phyloP scores from a whole-genome alignment of 176 grass and related monocot genomes.

The Themeda triandra region DNA sequence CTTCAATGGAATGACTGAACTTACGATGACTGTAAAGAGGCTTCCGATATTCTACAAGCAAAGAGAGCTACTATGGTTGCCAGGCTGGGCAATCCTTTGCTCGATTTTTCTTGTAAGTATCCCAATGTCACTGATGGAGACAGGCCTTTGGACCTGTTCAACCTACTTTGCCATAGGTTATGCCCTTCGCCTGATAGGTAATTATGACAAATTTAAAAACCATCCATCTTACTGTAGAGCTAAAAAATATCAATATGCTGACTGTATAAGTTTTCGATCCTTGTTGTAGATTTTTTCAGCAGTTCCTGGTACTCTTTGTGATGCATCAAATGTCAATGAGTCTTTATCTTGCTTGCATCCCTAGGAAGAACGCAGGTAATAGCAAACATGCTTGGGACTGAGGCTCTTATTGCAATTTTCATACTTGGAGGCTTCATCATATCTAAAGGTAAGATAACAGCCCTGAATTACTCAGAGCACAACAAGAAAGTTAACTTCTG shows the following conservation, averaged over 20 bases:
- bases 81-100: constrained; percentile 82
- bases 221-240: constrained; percentile 1
- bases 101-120: constrained; percentile 68
- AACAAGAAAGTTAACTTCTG: not conserved
- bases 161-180: constrained; percentile 84
- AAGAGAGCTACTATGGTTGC: constrained; percentile 65
- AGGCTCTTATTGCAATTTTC: constrained; percentile 60
- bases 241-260: not conserved
- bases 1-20: constrained; percentile 93
- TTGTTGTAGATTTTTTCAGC: constrained; percentile 64
- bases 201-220: not conserved
- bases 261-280: not conserved
- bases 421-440: constrained; percentile 78
- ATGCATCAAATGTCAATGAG: constrained; percentile 89
- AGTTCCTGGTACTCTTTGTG: constrained; percentile 62
- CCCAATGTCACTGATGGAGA: constrained; percentile 79
- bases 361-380: constrained; percentile 84
- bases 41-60: constrained; percentile 93
- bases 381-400: constrained; percentile 60
- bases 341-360: constrained; percentile 72
- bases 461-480: not conserved
- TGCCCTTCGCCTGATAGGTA: constrained; percentile 69
- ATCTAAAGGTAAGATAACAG: constrained; percentile 63
- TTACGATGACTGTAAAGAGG: constrained; percentile 79
- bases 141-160: constrained; percentile 71